A percentile compares a stretch with the other conserved stretches of the same genome.
Conservation (phyloP, 305 asterid genomes). For the Fraxinus ornus region DNA sequence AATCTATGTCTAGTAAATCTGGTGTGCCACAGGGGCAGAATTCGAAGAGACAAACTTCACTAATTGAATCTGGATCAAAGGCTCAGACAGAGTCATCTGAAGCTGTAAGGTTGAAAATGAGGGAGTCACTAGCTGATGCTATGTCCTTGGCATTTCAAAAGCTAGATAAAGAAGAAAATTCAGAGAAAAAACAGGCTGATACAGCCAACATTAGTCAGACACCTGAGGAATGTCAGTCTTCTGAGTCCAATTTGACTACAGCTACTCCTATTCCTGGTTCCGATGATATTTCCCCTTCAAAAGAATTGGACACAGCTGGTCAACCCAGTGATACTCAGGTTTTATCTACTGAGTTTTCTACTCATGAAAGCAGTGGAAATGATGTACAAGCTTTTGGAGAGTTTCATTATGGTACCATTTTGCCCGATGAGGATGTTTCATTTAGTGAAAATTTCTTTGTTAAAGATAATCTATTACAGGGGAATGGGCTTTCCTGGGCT, state of each 20-base stretch:
- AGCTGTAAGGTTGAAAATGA: conserved; percentile 90
- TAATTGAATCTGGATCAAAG: conserved; percentile 52
- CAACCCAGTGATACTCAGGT: conserved; percentile 36
- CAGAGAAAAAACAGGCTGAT: conserved; percentile 35
- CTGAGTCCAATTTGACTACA: conserved; percentile 33
- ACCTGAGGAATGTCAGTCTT: conserved; percentile 35
- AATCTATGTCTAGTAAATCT: conserved; percentile 54
- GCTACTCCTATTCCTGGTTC: conserved; percentile 31
- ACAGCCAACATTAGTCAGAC: conserved; percentile 19
- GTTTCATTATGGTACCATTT: conserved; percentile 44
- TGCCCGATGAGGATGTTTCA: conserved; percentile 68
- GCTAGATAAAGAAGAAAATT: conserved; percentile 34
- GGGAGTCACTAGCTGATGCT: conserved; percentile 84
- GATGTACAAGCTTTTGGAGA: conserved; percentile 47
- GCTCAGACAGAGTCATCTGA: conserved; percentile 51
- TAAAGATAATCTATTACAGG: conserved; percentile 95
- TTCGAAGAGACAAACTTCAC: conserved; percentile 54
- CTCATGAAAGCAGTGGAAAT: conserved; percentile 36
- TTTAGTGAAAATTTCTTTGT: conserved; percentile 73
- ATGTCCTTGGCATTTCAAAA: conserved; percentile 54
- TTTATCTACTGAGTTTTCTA: conserved; percentile 38
- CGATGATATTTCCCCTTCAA: conserved; percentile 26
- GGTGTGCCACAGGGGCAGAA: conserved; percentile 59
- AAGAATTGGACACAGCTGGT: conserved; percentile 30
- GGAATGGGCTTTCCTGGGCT: conserved; percentile 98